Conservation (phyloP, 1,139 yeast genomes). For the Nadsonia starkeyi-henricii region DNA sequence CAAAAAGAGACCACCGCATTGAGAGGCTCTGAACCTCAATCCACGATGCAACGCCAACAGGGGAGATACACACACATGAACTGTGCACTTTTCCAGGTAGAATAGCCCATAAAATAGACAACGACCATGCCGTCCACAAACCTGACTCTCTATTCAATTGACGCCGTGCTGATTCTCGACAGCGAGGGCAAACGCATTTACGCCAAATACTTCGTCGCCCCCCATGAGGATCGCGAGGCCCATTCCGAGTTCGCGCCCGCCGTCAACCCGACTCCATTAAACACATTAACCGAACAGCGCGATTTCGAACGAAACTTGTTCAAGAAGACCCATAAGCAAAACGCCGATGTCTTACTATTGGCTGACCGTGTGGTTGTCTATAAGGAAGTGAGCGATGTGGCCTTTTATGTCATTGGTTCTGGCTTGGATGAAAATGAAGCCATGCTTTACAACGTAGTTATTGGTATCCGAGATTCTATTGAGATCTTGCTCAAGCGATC, state of each 20-base stretch:
- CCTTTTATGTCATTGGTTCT: conserved; percentile 59
- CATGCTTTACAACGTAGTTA: conserved; percentile 60
- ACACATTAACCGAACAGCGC: conserved; percentile 47
- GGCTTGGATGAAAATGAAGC: conserved; percentile 74
- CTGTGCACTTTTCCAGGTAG: too few species aligned
- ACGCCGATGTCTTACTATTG: conserved; percentile 66
- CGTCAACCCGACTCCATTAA: conserved; percentile 16
- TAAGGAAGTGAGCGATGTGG: conserved; percentile 66
- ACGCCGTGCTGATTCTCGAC: conserved; percentile 69
- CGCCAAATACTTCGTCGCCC: conserved; percentile 72
- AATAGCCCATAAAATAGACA: too few species aligned
- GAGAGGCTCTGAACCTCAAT: too few species aligned
- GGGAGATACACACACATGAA: too few species aligned
- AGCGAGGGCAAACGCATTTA: conserved; percentile 66
- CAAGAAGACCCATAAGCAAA: conserved; percentile 62
- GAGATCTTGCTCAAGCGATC: conserved; percentile 63
- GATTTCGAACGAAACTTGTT: conserved; percentile 65
- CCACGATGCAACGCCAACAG: too few species aligned
- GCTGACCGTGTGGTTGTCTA: conserved; percentile 64
- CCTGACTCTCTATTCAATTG: conserved; percentile 47
- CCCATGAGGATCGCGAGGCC: conserved; percentile 28
- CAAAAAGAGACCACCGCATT: too few species aligned
- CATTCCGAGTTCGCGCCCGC: conserved; percentile 16
- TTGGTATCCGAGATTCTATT: conserved; percentile 68
- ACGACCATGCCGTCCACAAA: background rate